Evolutionary conservation across 345 rosid genomes (phyloP), one percentile per base, ranked within the genome.

Genomic region (Citrus trifoliata): DNA sequence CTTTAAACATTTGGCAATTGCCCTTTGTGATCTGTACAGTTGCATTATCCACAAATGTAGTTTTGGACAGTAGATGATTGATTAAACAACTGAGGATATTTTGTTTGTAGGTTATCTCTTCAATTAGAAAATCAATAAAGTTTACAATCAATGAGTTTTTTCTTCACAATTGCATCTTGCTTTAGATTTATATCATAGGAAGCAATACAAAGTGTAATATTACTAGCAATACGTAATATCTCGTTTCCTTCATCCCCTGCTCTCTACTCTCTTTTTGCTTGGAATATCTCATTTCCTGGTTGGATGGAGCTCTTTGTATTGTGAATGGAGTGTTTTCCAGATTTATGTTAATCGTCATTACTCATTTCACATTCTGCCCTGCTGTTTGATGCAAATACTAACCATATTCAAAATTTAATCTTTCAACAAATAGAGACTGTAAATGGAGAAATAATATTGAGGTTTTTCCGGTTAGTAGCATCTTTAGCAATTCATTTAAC

Each of bases 21-120:
- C 65, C 70, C 62, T 68, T 14, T 77, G 70, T 69, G 66, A 73
- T 85, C 40, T 85, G 90, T 87, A 83, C 79, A 85, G 87, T 81
- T 46, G 24, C 70, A 5, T 71, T 32, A 10, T 61, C 74, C 38
- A 58, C 78, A 56, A 66, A 38, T 68, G 72, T 83, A 81, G 73
- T 64, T 69, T 48, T 56, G 65, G 61, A 59, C 75, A 37, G 65
- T 79, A 80, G 77, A 25, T 72, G 80, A 79, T 68, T 63, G 80
- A 79, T 68, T 63, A 58, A 61, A 80, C 67, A 65, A 56, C 35
- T 59, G n/a, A n/a, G 73, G 32, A 76, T 65, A 38, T 55, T 25
- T 55, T 58, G 32, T 67, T 14, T 2, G 51, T 37, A 77, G 63
- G 51, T 61, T 72, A 70, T 27, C 28, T 51, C 48, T 65, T 72